Percentiles rank a stretch among this genome's conserved stretches.
Evolutionary conservation across 306 rosid genomes (phyloP).

Genomic region (Castanopsis chinensis): DNA sequence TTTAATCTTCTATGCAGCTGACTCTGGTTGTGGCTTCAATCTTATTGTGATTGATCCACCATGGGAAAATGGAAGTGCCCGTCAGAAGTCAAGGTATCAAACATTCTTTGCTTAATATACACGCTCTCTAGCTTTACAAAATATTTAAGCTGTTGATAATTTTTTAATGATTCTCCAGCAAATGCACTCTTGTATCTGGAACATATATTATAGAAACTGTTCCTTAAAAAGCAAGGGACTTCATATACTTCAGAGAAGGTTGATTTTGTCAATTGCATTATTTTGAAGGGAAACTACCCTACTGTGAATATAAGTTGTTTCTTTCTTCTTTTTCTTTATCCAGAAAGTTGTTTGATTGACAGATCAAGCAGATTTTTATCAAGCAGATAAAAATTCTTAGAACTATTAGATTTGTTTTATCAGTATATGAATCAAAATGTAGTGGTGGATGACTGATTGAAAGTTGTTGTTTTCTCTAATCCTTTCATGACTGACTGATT

Average conservation of each 20-base stretch:
- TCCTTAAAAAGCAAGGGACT: neutral
- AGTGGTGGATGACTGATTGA: neutral
- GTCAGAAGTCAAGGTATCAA: conserved; percentile 65
- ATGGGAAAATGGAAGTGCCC: conserved; percentile 96
- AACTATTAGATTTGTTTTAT: neutral
- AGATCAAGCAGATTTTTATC: neutral
- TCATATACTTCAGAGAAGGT: neutral
- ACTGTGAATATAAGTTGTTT: neutral
- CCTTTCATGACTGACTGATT: too few relatives aligned
- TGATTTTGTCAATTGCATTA: neutral
- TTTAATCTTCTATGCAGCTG: conserved; percentile 35
- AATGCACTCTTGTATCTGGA: neutral
- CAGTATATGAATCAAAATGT: neutral
- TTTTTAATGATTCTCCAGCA: neutral
- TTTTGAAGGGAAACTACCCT: neutral
- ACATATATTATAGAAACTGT: neutral
- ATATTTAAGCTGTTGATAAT: neutral
- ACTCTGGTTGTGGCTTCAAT: conserved; percentile 64
- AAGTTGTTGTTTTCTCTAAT: neutral
- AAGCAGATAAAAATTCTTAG: neutral
- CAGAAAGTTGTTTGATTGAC: neutral
- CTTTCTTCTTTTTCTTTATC: too few relatives aligned
- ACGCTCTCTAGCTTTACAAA: neutral
- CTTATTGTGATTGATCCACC: conserved; percentile 88
- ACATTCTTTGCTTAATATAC: neutral